Percentiles rank a stretch among this genome's conserved stretches.
phyloP scores from a whole-genome alignment of 1,284 basidiomycete species.

The Polyporus tsugae region DNA sequence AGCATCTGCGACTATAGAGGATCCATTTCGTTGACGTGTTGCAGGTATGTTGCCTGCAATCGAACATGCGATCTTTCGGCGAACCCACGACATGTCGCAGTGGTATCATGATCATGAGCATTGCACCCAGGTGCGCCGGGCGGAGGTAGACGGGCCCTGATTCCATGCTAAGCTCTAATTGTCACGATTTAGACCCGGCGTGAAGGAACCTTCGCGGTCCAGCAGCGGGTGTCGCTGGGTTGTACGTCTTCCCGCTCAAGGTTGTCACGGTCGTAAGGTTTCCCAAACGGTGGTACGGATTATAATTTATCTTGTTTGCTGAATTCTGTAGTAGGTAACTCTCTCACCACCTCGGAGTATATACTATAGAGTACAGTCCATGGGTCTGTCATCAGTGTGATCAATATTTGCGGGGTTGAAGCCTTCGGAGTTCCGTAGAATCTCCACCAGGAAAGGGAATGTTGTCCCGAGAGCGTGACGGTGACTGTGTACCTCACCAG shows the following conservation, averaged over 20 bases:
- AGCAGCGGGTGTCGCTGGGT: neutral
- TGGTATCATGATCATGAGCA: neutral
- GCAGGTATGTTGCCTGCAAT: neutral
- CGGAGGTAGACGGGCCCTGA: neutral
- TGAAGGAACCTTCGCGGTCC: neutral
- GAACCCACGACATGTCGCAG: neutral
- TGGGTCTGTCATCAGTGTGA: neutral
- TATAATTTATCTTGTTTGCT: no score
- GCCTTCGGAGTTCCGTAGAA: constrained; percentile 1
- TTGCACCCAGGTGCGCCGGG: neutral
- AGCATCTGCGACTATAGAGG: neutral
- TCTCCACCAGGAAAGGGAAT: neutral
- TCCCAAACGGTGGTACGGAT: no score
- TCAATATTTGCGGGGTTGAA: neutral
- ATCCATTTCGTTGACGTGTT: neutral
- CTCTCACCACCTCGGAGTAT: no score
- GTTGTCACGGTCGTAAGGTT: no score
- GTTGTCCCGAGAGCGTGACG: neutral
- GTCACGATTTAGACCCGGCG: neutral
- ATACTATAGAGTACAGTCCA: neutral
- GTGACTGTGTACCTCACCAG: constrained; percentile 3
- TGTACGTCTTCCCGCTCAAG: neutral
- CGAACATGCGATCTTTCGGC: neutral
- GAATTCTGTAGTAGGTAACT: no score
- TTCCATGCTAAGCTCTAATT: neutral